These are phyloP conservation scores for Ceriops tagal DNA, from an alignment of 345 rosid genomes.

Conservation along the genomic window DNA sequence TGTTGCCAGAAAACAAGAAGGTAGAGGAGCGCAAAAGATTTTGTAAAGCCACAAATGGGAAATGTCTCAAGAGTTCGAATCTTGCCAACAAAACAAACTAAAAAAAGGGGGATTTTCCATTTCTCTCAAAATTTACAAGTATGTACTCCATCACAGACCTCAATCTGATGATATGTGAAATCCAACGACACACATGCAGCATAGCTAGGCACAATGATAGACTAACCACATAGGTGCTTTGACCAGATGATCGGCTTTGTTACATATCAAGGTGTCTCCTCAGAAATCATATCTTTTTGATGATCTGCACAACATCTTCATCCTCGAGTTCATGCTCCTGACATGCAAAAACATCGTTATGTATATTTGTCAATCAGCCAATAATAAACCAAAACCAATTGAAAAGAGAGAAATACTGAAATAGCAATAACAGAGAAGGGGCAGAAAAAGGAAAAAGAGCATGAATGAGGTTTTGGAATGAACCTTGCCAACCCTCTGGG, in stretches of 20 bases:
- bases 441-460: neutral
- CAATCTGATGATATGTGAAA: neutral
- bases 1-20: no score
- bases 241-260: constrained; percentile 14
- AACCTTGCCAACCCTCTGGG: constrained; percentile 99
- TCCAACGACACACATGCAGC: no score
- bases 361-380: neutral
- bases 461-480: constrained; percentile 11
- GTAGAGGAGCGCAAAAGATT: no score
- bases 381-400: constrained; percentile 1
- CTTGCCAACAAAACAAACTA: no score
- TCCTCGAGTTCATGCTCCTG: constrained; percentile 99
- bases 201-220: no score
- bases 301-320: constrained; percentile 96
- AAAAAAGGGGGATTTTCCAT: neutral
- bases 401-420: neutral
- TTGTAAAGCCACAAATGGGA: neutral
- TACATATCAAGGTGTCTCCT: constrained; percentile 26
- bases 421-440: neutral
- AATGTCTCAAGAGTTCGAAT: no score
- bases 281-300: constrained; percentile 62
- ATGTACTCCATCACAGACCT: neutral
- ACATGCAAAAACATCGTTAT: neutral
- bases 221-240: neutral
- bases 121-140: neutral